Evolutionary conservation across 2,329 filamentous ascomycete species (phyloP).

Genomic region (Colletotrichum plurivorum): DNA sequence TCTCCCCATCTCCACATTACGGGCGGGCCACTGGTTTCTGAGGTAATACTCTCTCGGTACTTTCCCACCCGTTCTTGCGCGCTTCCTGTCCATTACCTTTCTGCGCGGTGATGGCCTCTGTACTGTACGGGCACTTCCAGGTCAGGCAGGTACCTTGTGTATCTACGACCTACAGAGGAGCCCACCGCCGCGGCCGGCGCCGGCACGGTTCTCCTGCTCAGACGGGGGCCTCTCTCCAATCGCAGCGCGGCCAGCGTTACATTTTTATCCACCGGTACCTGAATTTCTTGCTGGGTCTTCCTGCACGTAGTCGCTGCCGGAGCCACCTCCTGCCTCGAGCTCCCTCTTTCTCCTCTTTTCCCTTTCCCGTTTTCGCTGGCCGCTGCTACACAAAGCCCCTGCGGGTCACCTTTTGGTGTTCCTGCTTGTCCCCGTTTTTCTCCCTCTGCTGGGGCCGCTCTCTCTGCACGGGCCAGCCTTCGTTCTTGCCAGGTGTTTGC

Average conservation of each 20-base stretch:
- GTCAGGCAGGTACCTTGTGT: too few species aligned
- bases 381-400: too few species aligned
- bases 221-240: not conserved
- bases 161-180: not conserved
- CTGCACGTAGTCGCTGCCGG: constrained; percentile 11
- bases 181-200: too few species aligned
- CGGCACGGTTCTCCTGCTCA: not conserved
- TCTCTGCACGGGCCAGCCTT: too few species aligned
- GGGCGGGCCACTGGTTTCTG: too few species aligned
- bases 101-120: too few species aligned
- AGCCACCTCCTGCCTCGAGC: constrained; percentile 25
- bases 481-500: not conserved
- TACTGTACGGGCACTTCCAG: too few species aligned
- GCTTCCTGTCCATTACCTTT: too few species aligned
- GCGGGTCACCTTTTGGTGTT: not conserved
- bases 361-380: not conserved
- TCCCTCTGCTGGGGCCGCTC: not conserved
- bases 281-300: constrained; percentile 27
- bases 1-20: too few species aligned
- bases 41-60: too few species aligned
- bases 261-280: constrained; percentile 24
- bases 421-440: not conserved
- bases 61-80: too few species aligned
- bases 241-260: constrained; percentile 1
- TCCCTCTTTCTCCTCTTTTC: not conserved